Conservation (phyloP, 2,329 filamentous ascomycete genomes). For the Orbilia quercus region DNA sequence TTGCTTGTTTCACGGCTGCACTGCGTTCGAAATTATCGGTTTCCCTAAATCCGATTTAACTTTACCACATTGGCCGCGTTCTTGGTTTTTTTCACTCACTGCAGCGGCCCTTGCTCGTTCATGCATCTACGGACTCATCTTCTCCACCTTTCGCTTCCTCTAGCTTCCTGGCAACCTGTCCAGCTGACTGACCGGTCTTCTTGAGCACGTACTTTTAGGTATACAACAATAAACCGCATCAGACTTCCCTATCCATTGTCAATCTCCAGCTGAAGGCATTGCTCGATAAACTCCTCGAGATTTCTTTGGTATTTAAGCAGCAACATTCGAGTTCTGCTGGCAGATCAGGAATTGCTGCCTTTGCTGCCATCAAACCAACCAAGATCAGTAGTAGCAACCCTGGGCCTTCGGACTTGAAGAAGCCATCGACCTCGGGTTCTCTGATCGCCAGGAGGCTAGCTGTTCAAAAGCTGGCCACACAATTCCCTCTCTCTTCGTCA, state of each 20-base stretch:
- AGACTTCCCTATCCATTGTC: conserved; percentile 49
- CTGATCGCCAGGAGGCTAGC: conserved; percentile 42
- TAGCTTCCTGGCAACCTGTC: conserved; percentile 24
- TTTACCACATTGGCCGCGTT: conserved; percentile 2
- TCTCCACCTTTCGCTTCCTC: background rate
- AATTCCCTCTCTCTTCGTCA: conserved; percentile 37
- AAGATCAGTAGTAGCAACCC: conserved; percentile 9
- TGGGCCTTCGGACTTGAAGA: conserved; percentile 14
- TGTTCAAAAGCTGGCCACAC: conserved; percentile 44
- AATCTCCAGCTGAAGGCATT: conserved; percentile 32
- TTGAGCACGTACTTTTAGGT: conserved; percentile 19
- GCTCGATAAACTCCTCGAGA: conserved; percentile 42
- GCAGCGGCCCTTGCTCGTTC: background rate
- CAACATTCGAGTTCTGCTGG: conserved; percentile 39
- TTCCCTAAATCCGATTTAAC: conserved; percentile 33
- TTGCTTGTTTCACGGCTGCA: conserved; percentile 24
- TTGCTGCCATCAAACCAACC: background rate
- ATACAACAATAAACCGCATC: conserved; percentile 34
- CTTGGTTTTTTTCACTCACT: no score
- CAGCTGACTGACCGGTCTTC: conserved; percentile 33
- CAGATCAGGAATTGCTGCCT: conserved; percentile 35
- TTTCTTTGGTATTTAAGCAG: conserved; percentile 45
- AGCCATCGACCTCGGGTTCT: conserved; percentile 21
- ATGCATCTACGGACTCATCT: conserved; percentile 4
- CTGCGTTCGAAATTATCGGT: conserved; percentile 27